Percentiles rank a stretch among this genome's conserved stretches.
Evolutionary conservation across 495 filamentous ascomycete genomes (phyloP).

Genomic region (Hypoxylon intermedium): DNA sequence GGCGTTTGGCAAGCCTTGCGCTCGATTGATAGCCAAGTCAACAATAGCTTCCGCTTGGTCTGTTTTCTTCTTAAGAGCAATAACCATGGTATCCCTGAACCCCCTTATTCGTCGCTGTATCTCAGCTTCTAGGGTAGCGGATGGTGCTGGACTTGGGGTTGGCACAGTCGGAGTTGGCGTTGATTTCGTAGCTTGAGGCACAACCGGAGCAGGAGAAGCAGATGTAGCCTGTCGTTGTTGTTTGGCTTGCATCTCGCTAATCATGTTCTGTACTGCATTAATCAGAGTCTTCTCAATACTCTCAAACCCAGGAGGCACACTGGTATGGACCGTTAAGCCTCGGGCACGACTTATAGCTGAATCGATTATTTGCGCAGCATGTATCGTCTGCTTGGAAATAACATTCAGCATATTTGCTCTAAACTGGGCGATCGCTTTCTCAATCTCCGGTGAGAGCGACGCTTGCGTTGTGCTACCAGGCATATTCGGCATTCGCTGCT

Average conservation of each 20-base stretch:
- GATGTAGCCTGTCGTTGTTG: slow-evolving; percentile 33
- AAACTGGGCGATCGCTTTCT: slow-evolving; percentile 41
- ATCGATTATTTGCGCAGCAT: slow-evolving; percentile 40
- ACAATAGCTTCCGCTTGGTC: slow-evolving; percentile 42
- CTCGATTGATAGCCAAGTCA: slow-evolving; percentile 43
- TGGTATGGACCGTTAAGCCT: slow-evolving; percentile 35
- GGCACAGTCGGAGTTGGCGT: slow-evolving; percentile 33
- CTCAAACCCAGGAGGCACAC: slow-evolving; percentile 38
- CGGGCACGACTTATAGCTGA: slow-evolving; percentile 38
- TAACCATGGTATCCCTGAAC: slow-evolving; percentile 40
- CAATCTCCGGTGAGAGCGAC: slow-evolving; percentile 36
- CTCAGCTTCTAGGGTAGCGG: slow-evolving; percentile 34
- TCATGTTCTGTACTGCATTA: slow-evolving; percentile 40
- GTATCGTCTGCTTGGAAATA: slow-evolving; percentile 34
- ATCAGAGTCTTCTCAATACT: slow-evolving; percentile 35
- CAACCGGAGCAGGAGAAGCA: slow-evolving; percentile 31
- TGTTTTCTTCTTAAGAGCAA: slow-evolving; percentile 41
- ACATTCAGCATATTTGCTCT: slow-evolving; percentile 39
- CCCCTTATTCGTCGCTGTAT: slow-evolving; percentile 41
- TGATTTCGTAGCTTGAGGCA: slow-evolving; percentile 9
- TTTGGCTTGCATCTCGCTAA: slow-evolving; percentile 40
- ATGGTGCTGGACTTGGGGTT: slow-evolving; percentile 36
- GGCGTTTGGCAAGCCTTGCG: slow-evolving; percentile 36
- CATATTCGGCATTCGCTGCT: slow-evolving; percentile 14
- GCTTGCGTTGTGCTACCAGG: slow-evolving; percentile 2